Evolutionary conservation across 2,329 filamentous ascomycete genomes (phyloP), one percentile per base, ranked within the genome.

Genomic region (Hirsutella thompsonii): DNA sequence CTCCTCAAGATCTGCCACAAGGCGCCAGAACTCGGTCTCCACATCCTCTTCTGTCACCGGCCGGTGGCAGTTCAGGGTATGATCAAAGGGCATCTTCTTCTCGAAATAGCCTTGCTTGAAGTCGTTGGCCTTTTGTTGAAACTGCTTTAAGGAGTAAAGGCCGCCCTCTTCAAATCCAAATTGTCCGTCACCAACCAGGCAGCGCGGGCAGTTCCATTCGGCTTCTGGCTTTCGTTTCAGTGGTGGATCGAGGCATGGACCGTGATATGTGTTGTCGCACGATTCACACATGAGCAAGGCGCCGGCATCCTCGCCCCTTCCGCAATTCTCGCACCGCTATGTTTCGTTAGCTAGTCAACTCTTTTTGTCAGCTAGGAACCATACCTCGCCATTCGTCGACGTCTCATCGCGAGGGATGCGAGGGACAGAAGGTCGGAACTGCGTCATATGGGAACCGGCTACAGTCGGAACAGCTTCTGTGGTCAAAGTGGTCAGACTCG

Each of bases 121-220:
- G 51, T 86, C 84, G 50, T 85, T 85, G 5, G 92, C 92, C 59
- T 90, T 94, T 56, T 95, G 86, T 58, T 98, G 92, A 57, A 98
- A 98, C 53, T 94, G 85, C 53, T 84, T 88, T 20, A 98, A 69
- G 0, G 92, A 98, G 61, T 98, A 98, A 19, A 95, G 74, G 4
- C 89, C 89, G 20, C 92, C 92, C 59, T 98, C 92, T 56, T 96
- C 90, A 46, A 98, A 98, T 0, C 92, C 92, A 53, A 94, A 98
- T 49, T 96, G 88, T 32, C 90, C 89, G 42, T 94, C 94, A 37
- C 92, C 92, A 20, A 98, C 92, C 20, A 98, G 74, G 57, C 92
- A 98, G 54, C 88, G 79, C 0, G 92, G 83, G 51, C 92, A 98
- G 57, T 96, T 90, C 92, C 92, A 98, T 55, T 96, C 92, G 40